These are phyloP conservation scores for Arctium minus DNA, from an alignment of 129 eudicot species.

Conservation along the genomic window DNA sequence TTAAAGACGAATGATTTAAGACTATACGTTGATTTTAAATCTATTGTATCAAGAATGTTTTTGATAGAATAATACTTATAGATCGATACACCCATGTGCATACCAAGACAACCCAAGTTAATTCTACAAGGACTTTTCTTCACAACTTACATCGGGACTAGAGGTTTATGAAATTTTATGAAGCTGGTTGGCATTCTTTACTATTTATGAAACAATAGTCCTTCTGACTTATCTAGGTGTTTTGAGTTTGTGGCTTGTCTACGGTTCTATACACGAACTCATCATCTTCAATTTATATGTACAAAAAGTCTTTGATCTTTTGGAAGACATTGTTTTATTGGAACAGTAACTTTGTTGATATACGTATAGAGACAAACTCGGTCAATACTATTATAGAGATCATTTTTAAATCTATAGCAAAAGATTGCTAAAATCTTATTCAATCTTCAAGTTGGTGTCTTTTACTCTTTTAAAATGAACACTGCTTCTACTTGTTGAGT, in stretches of 20 bases:
- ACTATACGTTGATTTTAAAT: background rate
- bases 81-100: background rate
- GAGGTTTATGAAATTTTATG: background rate
- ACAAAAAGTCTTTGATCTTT: background rate
- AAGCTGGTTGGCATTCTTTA: background rate
- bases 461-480: background rate
- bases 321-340: background rate
- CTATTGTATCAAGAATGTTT: background rate
- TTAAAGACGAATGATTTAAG: background rate
- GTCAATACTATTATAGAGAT: background rate
- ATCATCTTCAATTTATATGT: background rate
- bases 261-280: background rate
- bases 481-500: background rate
- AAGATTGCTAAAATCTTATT: constrained; percentile 5
- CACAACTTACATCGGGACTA: background rate
- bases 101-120: background rate
- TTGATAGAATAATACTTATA: too few relatives aligned
- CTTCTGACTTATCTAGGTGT: background rate
- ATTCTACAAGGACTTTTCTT: background rate
- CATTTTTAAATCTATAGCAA: constrained; percentile 1
- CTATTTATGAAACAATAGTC: background rate
- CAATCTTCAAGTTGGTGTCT: background rate
- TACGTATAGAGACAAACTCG: background rate
- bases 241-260: background rate
- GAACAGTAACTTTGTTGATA: background rate